Evolutionary conservation across 306 rosid genomes (phyloP).

Genomic region (Pyrus pyrifolia): DNA sequence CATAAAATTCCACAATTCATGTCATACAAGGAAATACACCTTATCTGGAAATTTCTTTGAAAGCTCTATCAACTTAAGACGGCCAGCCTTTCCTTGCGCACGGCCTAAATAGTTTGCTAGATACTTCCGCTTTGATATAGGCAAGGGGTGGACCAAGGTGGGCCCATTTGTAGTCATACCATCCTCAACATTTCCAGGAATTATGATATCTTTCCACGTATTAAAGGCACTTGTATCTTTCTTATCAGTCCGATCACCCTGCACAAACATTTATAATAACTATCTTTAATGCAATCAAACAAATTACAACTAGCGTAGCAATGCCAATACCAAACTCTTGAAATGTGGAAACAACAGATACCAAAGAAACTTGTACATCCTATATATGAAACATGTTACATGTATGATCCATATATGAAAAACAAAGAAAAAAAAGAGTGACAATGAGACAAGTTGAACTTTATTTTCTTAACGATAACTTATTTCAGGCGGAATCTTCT

Average conservation of each 20-base stretch:
- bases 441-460: neutral
- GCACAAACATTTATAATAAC: constrained; percentile 26
- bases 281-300: constrained; percentile 1
- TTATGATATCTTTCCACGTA: constrained; percentile 95
- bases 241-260: constrained; percentile 97
- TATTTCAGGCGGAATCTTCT: neutral
- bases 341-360: neutral
- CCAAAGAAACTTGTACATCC: neutral
- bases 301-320: neutral
- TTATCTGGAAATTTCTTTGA: constrained; percentile 72
- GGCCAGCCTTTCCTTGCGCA: constrained; percentile 87
- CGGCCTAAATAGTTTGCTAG: constrained; percentile 94
- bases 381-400: neutral
- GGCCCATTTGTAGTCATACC: constrained; percentile 52
- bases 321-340: neutral
- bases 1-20: constrained; percentile 5
- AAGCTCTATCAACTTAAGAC: constrained; percentile 79
- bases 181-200: constrained; percentile 92
- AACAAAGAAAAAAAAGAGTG: neutral
- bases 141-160: constrained; percentile 57
- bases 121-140: constrained; percentile 72
- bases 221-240: constrained; percentile 82
- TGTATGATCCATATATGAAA: neutral
- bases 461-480: neutral
- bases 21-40: constrained; percentile 37